phyloP scores from a whole-genome alignment of 2,329 filamentous ascomycete genomes.

The Bimuria novae-zelandiae region DNA sequence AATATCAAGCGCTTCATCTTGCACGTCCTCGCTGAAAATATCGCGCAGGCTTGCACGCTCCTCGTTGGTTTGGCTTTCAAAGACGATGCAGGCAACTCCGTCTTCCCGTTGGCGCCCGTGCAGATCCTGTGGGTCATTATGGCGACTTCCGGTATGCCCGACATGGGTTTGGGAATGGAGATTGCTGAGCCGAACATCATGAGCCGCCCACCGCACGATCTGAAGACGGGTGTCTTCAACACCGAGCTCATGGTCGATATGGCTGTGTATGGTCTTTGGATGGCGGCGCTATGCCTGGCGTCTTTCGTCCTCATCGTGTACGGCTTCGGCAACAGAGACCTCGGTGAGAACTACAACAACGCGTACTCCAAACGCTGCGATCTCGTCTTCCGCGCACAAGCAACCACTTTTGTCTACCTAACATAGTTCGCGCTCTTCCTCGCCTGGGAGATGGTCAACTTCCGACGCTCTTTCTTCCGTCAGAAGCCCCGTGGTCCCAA shows the following conservation, averaged over 20 bases:
- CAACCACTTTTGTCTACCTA: slow-evolving; percentile 70
- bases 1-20: slow-evolving; percentile 23
- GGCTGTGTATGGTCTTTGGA: slow-evolving; percentile 23
- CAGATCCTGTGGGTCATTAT: slow-evolving; percentile 29
- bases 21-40: slow-evolving; percentile 17
- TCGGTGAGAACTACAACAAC: slow-evolving; percentile 24
- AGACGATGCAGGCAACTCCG: slow-evolving; percentile 15
- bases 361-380: slow-evolving; percentile 15
- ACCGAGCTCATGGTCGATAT: slow-evolving; percentile 25
- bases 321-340: slow-evolving; percentile 16
- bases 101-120: slow-evolving; percentile 25
- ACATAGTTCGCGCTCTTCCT: slow-evolving; percentile 75
- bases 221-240: slow-evolving; percentile 23
- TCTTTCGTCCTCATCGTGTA: slow-evolving; percentile 22
- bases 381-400: slow-evolving; percentile 56
- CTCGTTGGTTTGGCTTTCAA: slow-evolving; percentile 24
- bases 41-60: slow-evolving; percentile 19
- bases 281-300: slow-evolving; percentile 2
- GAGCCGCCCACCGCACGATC: slow-evolving; percentile 20
- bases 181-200: slow-evolving; percentile 22
- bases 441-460: slow-evolving; percentile 73
- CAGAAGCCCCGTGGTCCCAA: slow-evolving; percentile 64
- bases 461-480: slow-evolving; percentile 72
- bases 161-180: slow-evolving; percentile 24
- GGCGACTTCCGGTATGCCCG: slow-evolving; percentile 24